Base-by-base conservation (phyloP, 164 flowering plant genomes). In the Vitis rupestris region DNA sequence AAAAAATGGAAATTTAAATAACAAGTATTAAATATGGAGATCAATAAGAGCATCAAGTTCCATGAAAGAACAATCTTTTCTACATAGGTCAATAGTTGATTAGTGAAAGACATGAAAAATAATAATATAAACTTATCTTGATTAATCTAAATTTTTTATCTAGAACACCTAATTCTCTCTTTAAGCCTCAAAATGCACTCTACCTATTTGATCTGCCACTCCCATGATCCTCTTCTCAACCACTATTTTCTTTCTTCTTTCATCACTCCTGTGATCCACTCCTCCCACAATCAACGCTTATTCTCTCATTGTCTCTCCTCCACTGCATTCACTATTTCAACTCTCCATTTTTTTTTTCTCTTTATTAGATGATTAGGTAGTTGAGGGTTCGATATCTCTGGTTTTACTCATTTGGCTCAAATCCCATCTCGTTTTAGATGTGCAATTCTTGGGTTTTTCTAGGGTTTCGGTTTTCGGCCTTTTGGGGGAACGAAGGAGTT, bases 211-310 rank as follows among this genome's bases (percentile, higher is more conserved):
- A 12, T 47, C 27, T 44, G 23, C 50, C 54, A 37, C 17, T 70
- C 10, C 75, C 60, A 47, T 9, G 5, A 60, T 48, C 6, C 44
- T 6, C 6, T 31, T 31, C 75, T 59, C 64, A 72, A 79, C 81
- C 78, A 75, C 9, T 59, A 79, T 65, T 51, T 68, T 59, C 52
- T 51, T 30, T 70, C 71, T 76, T 60, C 37, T 56, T 70, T 60
- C 8, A 16, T 51, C 56, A 54, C 14, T 16, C 80, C 66, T 79
- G 82, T 83, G 84, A 82, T 79, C 63, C 59, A 12, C 67, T 59
- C 15, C 51, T 44, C 6, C 56, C 55, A 50, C 31, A 63, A 54
- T 44, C 49, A 10, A 27, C 61, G 37, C 13, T 61, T 55, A 49
- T 58, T 62, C 51, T 65, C 50, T 16, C 12, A 9, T 55, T 61